Evolutionary conservation across 805 yeast species (phyloP), one percentile per base, ranked within the genome.

Genomic region (Kuraishia molischiana): DNA sequence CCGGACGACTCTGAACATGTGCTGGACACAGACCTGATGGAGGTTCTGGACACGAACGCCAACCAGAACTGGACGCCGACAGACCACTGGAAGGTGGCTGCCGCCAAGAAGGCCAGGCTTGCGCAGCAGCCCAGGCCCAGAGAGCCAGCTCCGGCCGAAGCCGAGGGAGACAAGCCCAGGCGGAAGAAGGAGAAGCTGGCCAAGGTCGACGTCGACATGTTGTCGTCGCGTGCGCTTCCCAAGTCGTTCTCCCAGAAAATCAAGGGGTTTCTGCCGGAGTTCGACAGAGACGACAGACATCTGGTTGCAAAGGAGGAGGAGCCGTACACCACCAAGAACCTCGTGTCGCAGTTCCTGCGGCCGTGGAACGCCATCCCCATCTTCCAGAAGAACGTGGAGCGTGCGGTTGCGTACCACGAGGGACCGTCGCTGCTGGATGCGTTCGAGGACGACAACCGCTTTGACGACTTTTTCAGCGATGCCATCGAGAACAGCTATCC

Each of bases 31-130:
- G 85, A 79, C 48, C 59, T 85, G 31, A 75, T 85, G 76, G 78
- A 85, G 1, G 83, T 84, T 53, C 84, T 85, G 56, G 94, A 85
- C 51, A 79, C 76, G 41, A 69, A 72, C 20, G 62, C 83, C 61
- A 72, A 67, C 42, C 59, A 65, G 19, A 79, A 74, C 52, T 86
- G 95, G 95, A 71, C 87, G 14, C 95, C 95, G 8, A 80, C 85
- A 11, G 89, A 82, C 43, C 92, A 85, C 56, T 87, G 95, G 96
- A 80, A 80, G 55, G 80, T 86, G 5, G 62, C 68, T 30, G 70
- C 76, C 11, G 56, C 80, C 35, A 79, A 75, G 48, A 66, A 67
- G 45, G 46, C 31, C 5, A 18, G 17, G 5, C 22, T 19, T 19
- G 3, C 19, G 26, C 24, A 18, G 4, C 17, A 29, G 28, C 11